phyloP scores from a whole-genome alignment of 2,329 filamentous ascomycete species.

The Lachnellula hyalina region DNA sequence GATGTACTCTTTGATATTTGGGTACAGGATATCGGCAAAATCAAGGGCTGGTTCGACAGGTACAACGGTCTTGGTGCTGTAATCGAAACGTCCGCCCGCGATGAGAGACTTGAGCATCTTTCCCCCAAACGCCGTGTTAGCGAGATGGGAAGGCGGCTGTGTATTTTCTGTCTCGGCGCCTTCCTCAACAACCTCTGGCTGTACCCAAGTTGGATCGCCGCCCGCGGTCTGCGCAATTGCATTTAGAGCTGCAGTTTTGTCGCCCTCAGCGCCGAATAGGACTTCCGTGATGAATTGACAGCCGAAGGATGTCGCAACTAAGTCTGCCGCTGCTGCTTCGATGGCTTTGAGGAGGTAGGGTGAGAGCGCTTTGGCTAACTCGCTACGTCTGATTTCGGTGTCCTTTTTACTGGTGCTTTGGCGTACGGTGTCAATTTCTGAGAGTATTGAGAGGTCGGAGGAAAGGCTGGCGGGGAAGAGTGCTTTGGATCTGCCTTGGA shows the following conservation, averaged over 20 bases:
- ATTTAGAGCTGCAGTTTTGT: constrained; percentile 68
- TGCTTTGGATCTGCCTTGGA: constrained; percentile 60
- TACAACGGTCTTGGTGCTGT: constrained; percentile 62
- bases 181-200: constrained; percentile 35
- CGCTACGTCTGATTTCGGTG: constrained; percentile 64
- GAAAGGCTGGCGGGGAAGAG: constrained; percentile 58
- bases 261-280: constrained; percentile 68
- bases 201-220: constrained; percentile 42
- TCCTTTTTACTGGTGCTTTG: constrained; percentile 91
- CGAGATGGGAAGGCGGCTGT: constrained; percentile 44
- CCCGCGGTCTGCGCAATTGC: constrained; percentile 62
- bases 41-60: constrained; percentile 69
- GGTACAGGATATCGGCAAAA: constrained; percentile 79
- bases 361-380: constrained; percentile 70
- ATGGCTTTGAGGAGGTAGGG: constrained; percentile 72
- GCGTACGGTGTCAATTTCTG: constrained; percentile 74
- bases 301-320: constrained; percentile 74
- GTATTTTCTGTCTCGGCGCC: constrained; percentile 16
- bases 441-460: constrained; percentile 63
- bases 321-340: constrained; percentile 57
- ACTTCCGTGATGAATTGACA: constrained; percentile 83
- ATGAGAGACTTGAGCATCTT: constrained; percentile 90
- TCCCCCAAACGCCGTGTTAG: constrained; percentile 58
- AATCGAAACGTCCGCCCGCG: constrained; percentile 82
- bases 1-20: constrained; percentile 68